A percentile compares a stretch with the other conserved stretches of the same genome.
These are phyloP conservation scores for Claviceps pusilla DNA, from an alignment of 2,329 filamentous ascomycete genomes.

Conservation along the genomic window DNA sequence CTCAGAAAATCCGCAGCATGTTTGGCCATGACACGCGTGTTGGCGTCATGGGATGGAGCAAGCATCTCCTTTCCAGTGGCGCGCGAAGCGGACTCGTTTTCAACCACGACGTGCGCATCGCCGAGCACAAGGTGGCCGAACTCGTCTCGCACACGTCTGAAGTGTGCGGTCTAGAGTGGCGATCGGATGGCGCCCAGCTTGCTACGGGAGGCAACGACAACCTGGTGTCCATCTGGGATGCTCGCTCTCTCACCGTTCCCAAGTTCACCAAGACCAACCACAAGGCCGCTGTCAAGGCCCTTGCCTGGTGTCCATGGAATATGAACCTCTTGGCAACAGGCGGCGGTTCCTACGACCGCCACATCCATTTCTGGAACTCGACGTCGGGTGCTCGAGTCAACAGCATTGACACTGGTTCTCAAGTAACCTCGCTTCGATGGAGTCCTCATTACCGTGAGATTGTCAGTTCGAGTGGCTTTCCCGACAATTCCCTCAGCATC, in stretches of 20 bases:
- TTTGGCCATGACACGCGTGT: constrained; percentile 92
- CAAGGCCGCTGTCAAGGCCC: constrained; percentile 93
- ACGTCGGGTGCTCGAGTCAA: constrained; percentile 95
- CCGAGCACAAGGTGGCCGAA: constrained; percentile 95
- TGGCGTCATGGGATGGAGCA: constrained; percentile 98
- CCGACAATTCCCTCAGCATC: constrained; percentile 97
- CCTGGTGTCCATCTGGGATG: constrained; percentile 97
- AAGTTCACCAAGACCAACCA: constrained; percentile 99
- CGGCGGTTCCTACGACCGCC: constrained; percentile 87
- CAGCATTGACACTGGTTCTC: constrained; percentile 95
- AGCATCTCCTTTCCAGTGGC: constrained; percentile 90
- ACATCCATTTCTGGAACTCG: constrained; percentile 99
- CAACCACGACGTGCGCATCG: constrained; percentile 97
- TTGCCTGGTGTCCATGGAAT: constrained; percentile 98
- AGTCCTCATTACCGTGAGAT: constrained; percentile 96
- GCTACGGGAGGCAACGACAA: constrained; percentile 98
- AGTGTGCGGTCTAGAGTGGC: constrained; percentile 96
- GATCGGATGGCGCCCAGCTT: constrained; percentile 87
- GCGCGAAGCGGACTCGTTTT: constrained; percentile 87
- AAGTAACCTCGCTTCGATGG: constrained; percentile 93
- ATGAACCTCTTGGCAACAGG: constrained; percentile 92
- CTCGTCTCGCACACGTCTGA: constrained; percentile 94
- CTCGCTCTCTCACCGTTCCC: constrained; percentile 77
- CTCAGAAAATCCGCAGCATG: constrained; percentile 94
- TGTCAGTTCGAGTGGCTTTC: constrained; percentile 92